These are phyloP conservation scores for Epichloe amarillans DNA, from an alignment of 2,329 filamentous ascomycete genomes.

Conservation along the genomic window DNA sequence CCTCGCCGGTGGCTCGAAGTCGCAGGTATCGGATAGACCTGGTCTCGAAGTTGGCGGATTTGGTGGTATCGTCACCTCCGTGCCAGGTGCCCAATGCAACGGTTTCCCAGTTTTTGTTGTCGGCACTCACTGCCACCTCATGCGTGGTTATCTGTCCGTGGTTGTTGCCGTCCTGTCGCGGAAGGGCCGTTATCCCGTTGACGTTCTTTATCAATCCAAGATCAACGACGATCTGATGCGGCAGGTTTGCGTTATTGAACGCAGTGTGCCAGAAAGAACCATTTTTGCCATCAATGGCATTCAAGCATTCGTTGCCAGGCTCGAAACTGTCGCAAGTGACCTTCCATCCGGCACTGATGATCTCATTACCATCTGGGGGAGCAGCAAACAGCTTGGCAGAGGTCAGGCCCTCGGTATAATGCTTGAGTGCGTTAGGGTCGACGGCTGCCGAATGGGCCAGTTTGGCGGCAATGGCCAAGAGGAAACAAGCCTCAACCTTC, in stretches of 20 bases:
- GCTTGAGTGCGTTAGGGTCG: not conserved
- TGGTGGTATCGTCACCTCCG: constrained; percentile 14
- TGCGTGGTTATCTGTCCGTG: constrained; percentile 15
- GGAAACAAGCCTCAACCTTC: not conserved
- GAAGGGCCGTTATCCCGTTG: constrained; percentile 18
- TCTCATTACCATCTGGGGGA: constrained; percentile 1
- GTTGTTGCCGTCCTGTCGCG: constrained; percentile 14
- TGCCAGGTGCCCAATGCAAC: constrained; percentile 18
- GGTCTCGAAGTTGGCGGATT: constrained; percentile 21
- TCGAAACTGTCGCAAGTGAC: constrained; percentile 17
- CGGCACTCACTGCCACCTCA: constrained; percentile 17
- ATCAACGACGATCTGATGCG: constrained; percentile 20
- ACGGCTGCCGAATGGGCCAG: not conserved
- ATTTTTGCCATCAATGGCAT: constrained; percentile 16
- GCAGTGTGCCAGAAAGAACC: constrained; percentile 17
- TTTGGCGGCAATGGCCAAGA: not conserved
- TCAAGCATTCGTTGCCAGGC: constrained; percentile 15
- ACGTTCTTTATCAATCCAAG: constrained; percentile 13
- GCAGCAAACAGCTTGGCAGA: constrained; percentile 4
- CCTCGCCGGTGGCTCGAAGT: constrained; percentile 17
- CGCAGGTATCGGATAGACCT: constrained; percentile 16
- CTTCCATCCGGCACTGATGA: constrained; percentile 11
- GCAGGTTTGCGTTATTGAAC: constrained; percentile 6
- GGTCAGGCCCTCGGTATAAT: not conserved
- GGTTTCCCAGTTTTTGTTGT: constrained; percentile 14